Evolutionary conservation across 805 yeast genomes (phyloP), one percentile per base, ranked within the genome.

Genomic region (Schizosaccharomyces osmophilus): DNA sequence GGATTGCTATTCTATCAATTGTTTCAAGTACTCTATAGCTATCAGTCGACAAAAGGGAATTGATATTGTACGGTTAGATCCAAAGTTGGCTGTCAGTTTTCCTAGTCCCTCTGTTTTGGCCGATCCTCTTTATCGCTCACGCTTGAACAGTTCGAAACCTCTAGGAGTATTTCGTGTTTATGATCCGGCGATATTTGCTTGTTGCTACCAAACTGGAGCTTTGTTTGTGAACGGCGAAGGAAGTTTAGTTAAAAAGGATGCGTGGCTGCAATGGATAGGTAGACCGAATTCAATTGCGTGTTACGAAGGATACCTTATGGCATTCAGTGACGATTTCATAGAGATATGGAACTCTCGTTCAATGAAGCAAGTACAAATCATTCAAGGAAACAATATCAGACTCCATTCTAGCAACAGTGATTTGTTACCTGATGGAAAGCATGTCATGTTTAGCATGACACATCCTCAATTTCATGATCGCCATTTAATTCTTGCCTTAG

Each of bases 131-230:
- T 22, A 17, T 29, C 57, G 57, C 36, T 19, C 22, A 22, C 36
- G 31, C 6, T 17, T 29, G 6, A 51, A 24, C 17, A 9, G 11
- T 17, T 24, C 36, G 15, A 51, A 51, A 61, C 86, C 90, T 0
- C 70, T 83, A 66, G 81, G 83, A 1, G 81, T 84, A 77, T 82
- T 78, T 68, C 79, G 80, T 66, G 73, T 84, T n/a, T 70, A 74
- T 8, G 79, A 79, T 59, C 74, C 78, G 61, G 71, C 74, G 5
- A 9, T 51, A 15, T 78, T 82, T 61, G 70, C 85, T 15, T 69
- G 85, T 58, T 83, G 85, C 45, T 87, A 85, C 72, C 84, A 79
- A 62, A 82, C 81, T 61, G 82, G 83, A 66, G 87, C 86, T 3
- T 73, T 86, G 1, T 82, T 82, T 63, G 77, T 82, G 63, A 81